phyloP scores from a whole-genome alignment of 768 basidiomycete genomes.

The Rhizopogon roseolus region DNA sequence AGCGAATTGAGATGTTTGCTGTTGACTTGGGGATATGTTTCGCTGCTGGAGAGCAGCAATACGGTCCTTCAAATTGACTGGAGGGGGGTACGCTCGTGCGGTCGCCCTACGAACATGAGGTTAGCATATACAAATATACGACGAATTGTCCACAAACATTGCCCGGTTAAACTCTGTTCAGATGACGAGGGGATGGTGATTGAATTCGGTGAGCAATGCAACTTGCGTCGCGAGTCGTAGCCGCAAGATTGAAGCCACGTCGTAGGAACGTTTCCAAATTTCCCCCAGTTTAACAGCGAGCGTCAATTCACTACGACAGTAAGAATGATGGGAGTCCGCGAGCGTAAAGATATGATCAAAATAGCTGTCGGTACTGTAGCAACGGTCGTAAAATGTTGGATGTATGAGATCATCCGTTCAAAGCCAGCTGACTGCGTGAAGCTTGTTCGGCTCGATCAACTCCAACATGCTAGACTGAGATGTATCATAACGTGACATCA shows the following conservation, averaged over 20 bases:
- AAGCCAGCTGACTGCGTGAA: too few species aligned
- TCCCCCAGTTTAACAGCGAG: too few species aligned
- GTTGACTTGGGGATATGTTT: conserved; percentile 21
- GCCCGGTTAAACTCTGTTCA: background rate
- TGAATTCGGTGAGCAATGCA: background rate
- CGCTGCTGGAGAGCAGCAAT: conserved; percentile 79
- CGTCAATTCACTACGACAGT: too few species aligned
- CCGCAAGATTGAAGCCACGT: background rate
- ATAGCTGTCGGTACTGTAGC: background rate
- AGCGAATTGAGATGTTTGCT: conserved; percentile 29
- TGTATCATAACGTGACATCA: background rate
- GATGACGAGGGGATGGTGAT: background rate
- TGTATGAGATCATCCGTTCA: too few species aligned
- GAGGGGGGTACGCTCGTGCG: conserved; percentile 16
- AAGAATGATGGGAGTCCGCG: too few species aligned
- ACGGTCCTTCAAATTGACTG: conserved; percentile 69
- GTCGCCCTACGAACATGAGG: conserved; percentile 17
- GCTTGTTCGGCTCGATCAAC: background rate
- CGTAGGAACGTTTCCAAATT: too few species aligned
- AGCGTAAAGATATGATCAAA: conserved; percentile 6
- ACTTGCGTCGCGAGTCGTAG: background rate
- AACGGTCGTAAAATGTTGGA: background rate
- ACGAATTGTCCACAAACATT: conserved; percentile 14
- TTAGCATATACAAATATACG: conserved; percentile 9
- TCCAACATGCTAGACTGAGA: background rate